Conservation (phyloP, 2,329 filamentous ascomycete species). For the Dryadomyces quercus-mongolicae region DNA sequence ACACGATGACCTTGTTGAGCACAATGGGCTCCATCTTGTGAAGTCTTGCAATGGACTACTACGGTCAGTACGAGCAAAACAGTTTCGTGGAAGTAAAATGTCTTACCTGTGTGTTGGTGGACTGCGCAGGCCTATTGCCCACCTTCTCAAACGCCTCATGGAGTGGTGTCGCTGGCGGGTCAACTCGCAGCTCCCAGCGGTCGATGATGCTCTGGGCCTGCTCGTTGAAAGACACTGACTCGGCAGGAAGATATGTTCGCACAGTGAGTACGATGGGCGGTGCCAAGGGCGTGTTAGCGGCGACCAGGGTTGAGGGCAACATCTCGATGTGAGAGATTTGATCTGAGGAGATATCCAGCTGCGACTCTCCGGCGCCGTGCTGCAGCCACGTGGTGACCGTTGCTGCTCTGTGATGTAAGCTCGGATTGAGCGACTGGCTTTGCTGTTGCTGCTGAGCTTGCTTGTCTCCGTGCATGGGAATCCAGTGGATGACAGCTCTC, state of each 20-base stretch:
- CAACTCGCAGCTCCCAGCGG: slow-evolving; percentile 67
- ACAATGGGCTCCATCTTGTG: slow-evolving; percentile 55
- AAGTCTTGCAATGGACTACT: slow-evolving; percentile 21
- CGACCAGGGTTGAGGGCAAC: slow-evolving; percentile 52
- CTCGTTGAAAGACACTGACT: slow-evolving; percentile 44
- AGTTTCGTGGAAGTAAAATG: slow-evolving; percentile 4
- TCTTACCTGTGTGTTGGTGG: slow-evolving; percentile 1
- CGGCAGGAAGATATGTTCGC: slow-evolving; percentile 46
- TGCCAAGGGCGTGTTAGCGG: slow-evolving; percentile 38
- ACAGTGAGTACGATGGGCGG: slow-evolving; percentile 59
- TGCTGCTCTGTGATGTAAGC: slow-evolving; percentile 42
- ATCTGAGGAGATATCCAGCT: slow-evolving; percentile 38
- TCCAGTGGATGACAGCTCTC: slow-evolving; percentile 65
- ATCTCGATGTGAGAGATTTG: slow-evolving; percentile 66
- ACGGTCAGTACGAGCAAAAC: slow-evolving; percentile 16
- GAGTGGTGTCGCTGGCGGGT: slow-evolving; percentile 46
- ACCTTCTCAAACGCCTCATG: slow-evolving; percentile 71
- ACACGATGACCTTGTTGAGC: slow-evolving; percentile 58
- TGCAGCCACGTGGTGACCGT: slow-evolving; percentile 46
- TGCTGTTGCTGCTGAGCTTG: slow-evolving; percentile 32
- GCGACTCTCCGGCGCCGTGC: slow-evolving; percentile 27
- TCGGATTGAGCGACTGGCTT: slow-evolving; percentile 33
- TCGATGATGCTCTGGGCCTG: slow-evolving; percentile 64
- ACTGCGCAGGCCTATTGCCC: slow-evolving; percentile 25
- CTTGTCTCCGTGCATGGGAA: slow-evolving; percentile 43